Base-by-base conservation (phyloP, 2,329 filamentous ascomycete genomes). In the Fusarium ambrosium region DNA sequence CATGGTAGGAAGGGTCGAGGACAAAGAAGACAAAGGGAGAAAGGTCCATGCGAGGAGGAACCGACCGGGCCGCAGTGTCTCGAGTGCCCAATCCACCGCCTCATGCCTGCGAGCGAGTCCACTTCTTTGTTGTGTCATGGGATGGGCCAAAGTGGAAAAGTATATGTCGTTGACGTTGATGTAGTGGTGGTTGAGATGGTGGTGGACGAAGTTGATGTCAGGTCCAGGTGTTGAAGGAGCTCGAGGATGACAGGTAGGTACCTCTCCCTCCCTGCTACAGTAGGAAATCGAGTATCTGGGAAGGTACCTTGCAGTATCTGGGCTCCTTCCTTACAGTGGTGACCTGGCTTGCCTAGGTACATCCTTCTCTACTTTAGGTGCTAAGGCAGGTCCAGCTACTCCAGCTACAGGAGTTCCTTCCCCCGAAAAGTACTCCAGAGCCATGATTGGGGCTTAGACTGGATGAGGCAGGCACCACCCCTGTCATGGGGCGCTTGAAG, bases 321-420 rank as follows among this genome's bases (percentile, higher is more conserved):
- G 41, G 62, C 45, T 39, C 41, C 58, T 72, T 53, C 45, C 45
- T 71, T 71, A 68, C 48, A 60, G 69, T 61, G 72, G 62, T 74
- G 72, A 56, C 68, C 66, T 74, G 56, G 62, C 64, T 60, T 65
- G 53, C 41, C 62, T 62, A 41, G n/a, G 39, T 41, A 59, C 71
- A 66, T 74, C 68, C 58, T 62, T 72, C 67, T 66, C 69, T 70
- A 70, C 65, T 27, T 27, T 27, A 27, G 24, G 64, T 69, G 18
- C 72, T 73, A 75, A 73, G 60, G 72, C 72, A 74, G 72, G 72
- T 74, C 69, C 72, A 67, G 69, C 62, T 55, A 51, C 64, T 72
- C 68, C 61, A 69, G 60, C 61, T 60, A 61, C 39, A 75, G 63
- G 58, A 75, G 63, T 63, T 75, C 72, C 72, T 74, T 70, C 72